phyloP scores from a whole-genome alignment of 2,329 filamentous ascomycete genomes.

The Penicillium sp. region DNA sequence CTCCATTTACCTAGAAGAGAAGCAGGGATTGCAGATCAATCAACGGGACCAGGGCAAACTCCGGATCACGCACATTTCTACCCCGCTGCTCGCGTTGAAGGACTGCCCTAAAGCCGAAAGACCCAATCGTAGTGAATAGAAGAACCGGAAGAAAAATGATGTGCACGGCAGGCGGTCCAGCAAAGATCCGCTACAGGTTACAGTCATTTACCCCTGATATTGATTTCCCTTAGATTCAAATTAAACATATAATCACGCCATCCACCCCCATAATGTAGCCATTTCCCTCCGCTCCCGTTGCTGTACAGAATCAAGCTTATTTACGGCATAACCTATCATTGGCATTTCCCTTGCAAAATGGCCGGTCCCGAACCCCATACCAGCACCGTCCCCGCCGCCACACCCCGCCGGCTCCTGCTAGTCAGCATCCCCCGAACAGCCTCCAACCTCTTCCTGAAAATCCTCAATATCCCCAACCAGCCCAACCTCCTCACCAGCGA shows the following conservation, averaged over 20 bases:
- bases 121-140: background rate
- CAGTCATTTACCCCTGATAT: too few species aligned
- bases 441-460: slow-evolving; percentile 20
- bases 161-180: background rate
- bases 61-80: background rate
- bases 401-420: slow-evolving; percentile 9
- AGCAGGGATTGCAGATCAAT: background rate
- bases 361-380: background rate
- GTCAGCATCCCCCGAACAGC: slow-evolving; percentile 20
- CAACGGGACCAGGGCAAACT: background rate
- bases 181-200: too few species aligned
- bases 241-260: slow-evolving; percentile 14
- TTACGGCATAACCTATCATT: background rate
- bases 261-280: slow-evolving; percentile 2
- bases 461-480: slow-evolving; percentile 20
- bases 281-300: slow-evolving; percentile 8
- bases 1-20: background rate
- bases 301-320: slow-evolving; percentile 10
- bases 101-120: background rate
- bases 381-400: background rate
- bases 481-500: slow-evolving; percentile 16
- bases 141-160: background rate
- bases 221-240: too few species aligned
- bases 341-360: background rate
- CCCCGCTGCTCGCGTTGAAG: background rate